Evolutionary conservation across 805 yeast species (phyloP), one percentile per base, ranked within the genome.

Genomic region (Candida tallmaniae): DNA sequence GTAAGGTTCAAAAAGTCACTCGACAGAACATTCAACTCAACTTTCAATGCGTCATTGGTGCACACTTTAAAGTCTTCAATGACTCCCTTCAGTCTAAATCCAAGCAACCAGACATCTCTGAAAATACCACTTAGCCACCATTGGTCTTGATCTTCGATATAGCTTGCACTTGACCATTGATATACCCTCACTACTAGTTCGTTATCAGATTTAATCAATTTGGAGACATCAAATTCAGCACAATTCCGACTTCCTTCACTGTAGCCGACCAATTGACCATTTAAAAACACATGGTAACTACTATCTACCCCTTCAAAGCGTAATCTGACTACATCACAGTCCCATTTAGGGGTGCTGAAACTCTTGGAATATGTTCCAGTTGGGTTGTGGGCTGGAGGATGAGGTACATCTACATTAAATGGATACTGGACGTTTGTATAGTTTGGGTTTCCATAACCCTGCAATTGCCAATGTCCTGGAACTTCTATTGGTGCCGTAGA

Each of bases 111-210:
- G 4, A 61, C 67, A 42, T 61, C 66, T 29, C 67, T 47, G 43
- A 54, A 61, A 6, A 61, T 61, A 11, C 67, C 67, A 25, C 63
- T 57, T 23, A 61, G 38, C 63, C 65, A 58, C 64, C 65, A 61
- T 45, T 57, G 63, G 39, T 61, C 67, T 40, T 61, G 67, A 38
- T 60, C 67, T 36, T 59, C 65, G 23, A 58, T 50, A 35, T 57
- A 58, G 19, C 55, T 38, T 4, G 60, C 58, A 22, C 50, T 51
- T 8, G 57, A 50, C 54, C 60, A 60, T 41, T 57, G 60, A 27
- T 48, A 52, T 5, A 60, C 64, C 19, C 53, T 47, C 6, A 55
- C 58, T 26, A 44, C 34, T 14, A 57, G 28, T 18, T 36, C 42
- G 24, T 44, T 41, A 23, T 24, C 14, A 15, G 13, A 27, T 9